Conservation (phyloP, 2,329 filamentous ascomycete genomes). For the Sporothrix dimorphospora region DNA sequence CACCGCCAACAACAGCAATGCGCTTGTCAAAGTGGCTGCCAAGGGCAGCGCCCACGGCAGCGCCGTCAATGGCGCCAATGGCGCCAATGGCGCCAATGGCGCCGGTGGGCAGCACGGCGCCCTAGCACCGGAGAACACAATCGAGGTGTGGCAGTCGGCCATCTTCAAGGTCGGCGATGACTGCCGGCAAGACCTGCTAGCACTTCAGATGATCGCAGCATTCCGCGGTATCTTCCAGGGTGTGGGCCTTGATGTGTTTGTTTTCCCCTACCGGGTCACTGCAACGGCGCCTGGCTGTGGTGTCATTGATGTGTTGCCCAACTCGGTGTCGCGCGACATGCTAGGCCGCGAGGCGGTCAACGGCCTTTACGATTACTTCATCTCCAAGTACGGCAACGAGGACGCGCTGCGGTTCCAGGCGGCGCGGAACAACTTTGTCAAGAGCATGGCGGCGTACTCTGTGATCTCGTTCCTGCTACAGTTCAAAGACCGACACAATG, state of each 20-base stretch:
- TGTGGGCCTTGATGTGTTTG: slow-evolving; percentile 93
- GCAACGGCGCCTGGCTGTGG: slow-evolving; percentile 96
- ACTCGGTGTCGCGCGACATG: slow-evolving; percentile 98
- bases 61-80: not conserved
- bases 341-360: slow-evolving; percentile 97
- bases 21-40: slow-evolving; percentile 19
- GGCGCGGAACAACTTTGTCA: slow-evolving; percentile 95
- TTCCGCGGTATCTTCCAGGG: slow-evolving; percentile 97
- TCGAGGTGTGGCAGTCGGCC: slow-evolving; percentile 98
- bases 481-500: slow-evolving; percentile 99
- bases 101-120: not conserved
- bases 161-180: slow-evolving; percentile 99
- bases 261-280: slow-evolving; percentile 95
- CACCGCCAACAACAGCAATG: slow-evolving; percentile 30
- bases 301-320: slow-evolving; percentile 96
- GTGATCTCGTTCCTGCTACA: slow-evolving; percentile 96
- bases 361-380: slow-evolving; percentile 96
- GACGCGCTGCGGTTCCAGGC: slow-evolving; percentile 94
- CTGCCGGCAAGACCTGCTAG: slow-evolving; percentile 94
- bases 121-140: slow-evolving; percentile 55
- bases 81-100: not conserved
- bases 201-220: slow-evolving; percentile 95
- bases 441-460: slow-evolving; percentile 98
- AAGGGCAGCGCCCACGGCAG: not conserved
- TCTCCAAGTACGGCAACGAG: slow-evolving; percentile 95